Evolutionary conservation across 2,329 filamentous ascomycete species (phyloP).

Genomic region (Colletotrichum sp.): DNA sequence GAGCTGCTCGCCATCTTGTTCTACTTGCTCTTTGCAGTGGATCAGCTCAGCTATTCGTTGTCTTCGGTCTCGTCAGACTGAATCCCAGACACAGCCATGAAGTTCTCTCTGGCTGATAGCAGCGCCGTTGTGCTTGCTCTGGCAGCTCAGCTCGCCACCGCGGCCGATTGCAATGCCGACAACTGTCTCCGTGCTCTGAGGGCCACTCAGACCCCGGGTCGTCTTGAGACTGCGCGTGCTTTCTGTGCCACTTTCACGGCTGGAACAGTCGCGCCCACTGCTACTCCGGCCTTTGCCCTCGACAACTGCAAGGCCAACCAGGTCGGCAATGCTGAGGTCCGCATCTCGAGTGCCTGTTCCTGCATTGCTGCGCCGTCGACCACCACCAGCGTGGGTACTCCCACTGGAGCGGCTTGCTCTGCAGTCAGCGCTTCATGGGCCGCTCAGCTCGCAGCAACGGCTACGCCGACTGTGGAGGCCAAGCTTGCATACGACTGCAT

Average conservation of each 20-base stretch:
- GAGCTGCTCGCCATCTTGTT: not conserved
- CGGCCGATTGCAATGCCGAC: slow-evolving; percentile 32
- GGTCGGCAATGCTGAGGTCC: not conserved
- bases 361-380: not conserved
- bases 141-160: not conserved
- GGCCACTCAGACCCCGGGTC: slow-evolving; percentile 34
- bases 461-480: slow-evolving; percentile 31
- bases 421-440: not conserved
- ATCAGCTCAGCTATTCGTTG: not conserved
- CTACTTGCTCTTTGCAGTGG: not conserved
- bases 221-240: slow-evolving; percentile 30
- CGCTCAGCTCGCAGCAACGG: not conserved
- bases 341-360: not conserved
- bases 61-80: not conserved
- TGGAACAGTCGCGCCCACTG: not conserved
- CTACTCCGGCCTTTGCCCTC: not conserved
- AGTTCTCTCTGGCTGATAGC: not conserved
- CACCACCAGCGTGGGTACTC: not conserved
- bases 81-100: not conserved
- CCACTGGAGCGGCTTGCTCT: not conserved
- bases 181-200: slow-evolving; percentile 39
- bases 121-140: not conserved
- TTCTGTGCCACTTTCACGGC: slow-evolving; percentile 30
- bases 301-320: not conserved
- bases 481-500: slow-evolving; percentile 40